Base-by-base conservation (phyloP, 257 asterid genomes). In the Fraxinus pennsylvanica region DNA sequence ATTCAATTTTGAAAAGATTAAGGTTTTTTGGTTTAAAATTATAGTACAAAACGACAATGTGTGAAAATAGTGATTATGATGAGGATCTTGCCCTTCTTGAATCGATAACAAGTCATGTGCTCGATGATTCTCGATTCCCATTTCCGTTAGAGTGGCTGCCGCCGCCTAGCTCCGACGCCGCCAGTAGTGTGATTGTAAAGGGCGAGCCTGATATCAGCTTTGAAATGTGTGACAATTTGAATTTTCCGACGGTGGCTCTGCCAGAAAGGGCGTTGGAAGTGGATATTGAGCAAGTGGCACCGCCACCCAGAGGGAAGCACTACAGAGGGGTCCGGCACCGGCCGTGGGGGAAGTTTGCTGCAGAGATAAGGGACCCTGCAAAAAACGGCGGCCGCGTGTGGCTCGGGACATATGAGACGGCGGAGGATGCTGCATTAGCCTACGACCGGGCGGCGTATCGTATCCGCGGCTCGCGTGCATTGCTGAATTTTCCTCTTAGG, bases 261-360 rank as follows among this genome's bases (percentile, higher is more conserved):
- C 13, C 72, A 6, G 67, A n/a, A 22, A 59, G 13, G 14, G 29
- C 14, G 67, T 4, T 59, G 14, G 30, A 9, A 59, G 67, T 59
- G 25, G 67, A n/a, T 19, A 21, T 54, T 21, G 9, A 54, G 65
- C 65, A 27, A 4, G 61, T n/a, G 29, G 30, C 29, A 74, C 75
- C 75, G 76, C 75, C 75, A 3, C 45, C 74, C 0, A 73, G 84
- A 7, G 79, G 76, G 84, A 65, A 36, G 59, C 88, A 74, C 12
- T 85, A 59, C 77, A 38, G 88, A 38, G 88, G 88, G 12, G 88
- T 85, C 17, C 39, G 88, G 77, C 80, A 54, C 74, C 80, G 88
- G 76, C 88, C 88, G 38, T 84, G 88, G 88, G 88, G 88, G 54
- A 84, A 81, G 82, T 84, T 84, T 38, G 88, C 85, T 27, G 88